These are phyloP conservation scores for Paspalum vaginatum DNA, from an alignment of 176 grass and related monocot species.

Conservation along the genomic window DNA sequence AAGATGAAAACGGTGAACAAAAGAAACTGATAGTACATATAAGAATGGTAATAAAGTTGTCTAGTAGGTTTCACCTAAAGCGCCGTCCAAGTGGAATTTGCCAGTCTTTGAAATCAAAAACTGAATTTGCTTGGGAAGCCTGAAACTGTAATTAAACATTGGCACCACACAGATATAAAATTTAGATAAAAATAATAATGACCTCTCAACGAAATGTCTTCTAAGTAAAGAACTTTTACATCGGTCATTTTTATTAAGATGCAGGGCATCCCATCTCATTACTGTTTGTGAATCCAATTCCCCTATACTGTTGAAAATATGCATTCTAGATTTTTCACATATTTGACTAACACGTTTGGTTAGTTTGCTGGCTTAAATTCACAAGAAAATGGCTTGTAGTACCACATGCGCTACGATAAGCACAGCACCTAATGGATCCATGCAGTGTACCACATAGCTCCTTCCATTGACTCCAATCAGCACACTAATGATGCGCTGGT, in stretches of 20 bases:
- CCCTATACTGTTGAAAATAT: conserved; percentile 8
- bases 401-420: no score
- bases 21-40: conserved; percentile 23
- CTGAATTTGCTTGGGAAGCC: conserved; percentile 63
- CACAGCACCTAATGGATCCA: no score
- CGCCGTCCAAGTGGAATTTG: conserved; percentile 77
- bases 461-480: no score
- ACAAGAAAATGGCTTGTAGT: no score
- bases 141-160: conserved; percentile 38
- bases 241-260: not conserved
- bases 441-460: no score
- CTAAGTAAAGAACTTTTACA: not conserved
- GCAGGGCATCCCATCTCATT: not conserved
- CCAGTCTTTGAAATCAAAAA: conserved; percentile 88
- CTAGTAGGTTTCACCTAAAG: conserved; percentile 54
- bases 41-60: not conserved
- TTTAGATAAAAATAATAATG: conserved; percentile 5
- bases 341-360: not conserved
- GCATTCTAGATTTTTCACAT: not conserved
- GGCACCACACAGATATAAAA: not conserved
- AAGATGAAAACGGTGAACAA: not conserved
- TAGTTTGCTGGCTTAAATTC: no score
- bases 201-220: not conserved
- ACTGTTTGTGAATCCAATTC: not conserved
- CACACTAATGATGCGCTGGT: no score